Base-by-base conservation (phyloP, 208 protist genomes). In the Trypanosoma congolense region DNA sequence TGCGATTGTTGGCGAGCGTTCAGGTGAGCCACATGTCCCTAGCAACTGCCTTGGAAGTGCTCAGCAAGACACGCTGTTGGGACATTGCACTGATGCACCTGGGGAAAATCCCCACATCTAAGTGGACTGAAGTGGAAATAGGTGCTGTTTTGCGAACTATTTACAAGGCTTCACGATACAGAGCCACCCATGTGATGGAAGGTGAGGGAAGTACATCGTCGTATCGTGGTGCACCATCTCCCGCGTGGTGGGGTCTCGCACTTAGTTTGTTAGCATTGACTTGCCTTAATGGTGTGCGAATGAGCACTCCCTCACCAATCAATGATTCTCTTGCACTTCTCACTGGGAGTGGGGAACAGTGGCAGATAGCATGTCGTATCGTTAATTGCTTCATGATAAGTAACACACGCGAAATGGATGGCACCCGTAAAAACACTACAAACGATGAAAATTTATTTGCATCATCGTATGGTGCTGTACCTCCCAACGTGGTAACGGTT, bases 51-150 rank as follows among this genome's bases (percentile, higher is more conserved):
- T 36, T 75, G 26, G 75, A 87, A 33, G 18, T 83, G 19, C 75
- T 74, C 58, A 65, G 79, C 0, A 60, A 63, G n/a, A 58, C 47
- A 3, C 55, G 68, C 4, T 56, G 61, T 57, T 72, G 36, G 56
- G 51, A 46, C 31, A 66, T 53, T 55, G 73, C 76, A 25, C 29
- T 83, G 40, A n/a, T 24, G 30, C 65, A 61, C 44, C 48, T 88
- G 16, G 47, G 33, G 52, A 26, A 49, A 14, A 56, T 90, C 16
- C 57, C 63, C 8, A 40, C 73, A 3, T 4, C 42, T 14, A 40
- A 35, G 29, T 91, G 83, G 80, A 86, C 75, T 5, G 77, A 88
- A 49, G 71, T 82, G 48, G 83, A 91, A 28, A 65, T 86, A 3
- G 43, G 66, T 14, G 70, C 64, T 19, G 69, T 55, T 12, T 42